Conservation (phyloP, 345 rosid genomes). For the Populus nigra region DNA sequence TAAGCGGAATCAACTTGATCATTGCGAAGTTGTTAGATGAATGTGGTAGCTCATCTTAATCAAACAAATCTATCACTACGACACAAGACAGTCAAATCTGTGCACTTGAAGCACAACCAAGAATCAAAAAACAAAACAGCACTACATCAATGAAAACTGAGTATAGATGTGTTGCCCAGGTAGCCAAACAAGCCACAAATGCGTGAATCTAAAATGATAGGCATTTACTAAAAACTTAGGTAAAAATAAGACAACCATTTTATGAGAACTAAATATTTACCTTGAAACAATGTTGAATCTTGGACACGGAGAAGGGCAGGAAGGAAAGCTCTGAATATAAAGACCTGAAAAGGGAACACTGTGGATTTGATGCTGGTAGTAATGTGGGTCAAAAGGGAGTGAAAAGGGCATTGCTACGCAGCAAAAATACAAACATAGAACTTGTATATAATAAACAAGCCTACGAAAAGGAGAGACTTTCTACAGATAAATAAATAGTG, state of each 20-base stretch:
- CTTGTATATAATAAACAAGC: not conserved
- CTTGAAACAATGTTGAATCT: constrained; percentile 26
- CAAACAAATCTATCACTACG: not conserved
- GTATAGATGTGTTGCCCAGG: not conserved
- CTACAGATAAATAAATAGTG: not conserved
- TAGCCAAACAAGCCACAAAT: not conserved
- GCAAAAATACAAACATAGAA: constrained; percentile 30
- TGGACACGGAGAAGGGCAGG: constrained; percentile 22
- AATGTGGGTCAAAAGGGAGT: constrained; percentile 21
- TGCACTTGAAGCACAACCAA: not conserved
- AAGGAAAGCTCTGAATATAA: constrained; percentile 28
- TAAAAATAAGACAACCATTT: constrained; percentile 20
- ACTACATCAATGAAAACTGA: not conserved
- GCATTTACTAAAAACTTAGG: not conserved
- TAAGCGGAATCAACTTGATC: constrained; percentile 12
- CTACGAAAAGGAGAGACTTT: constrained; percentile 5
- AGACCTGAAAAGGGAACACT: not conserved
- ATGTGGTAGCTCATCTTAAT: not conserved
- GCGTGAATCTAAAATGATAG: not conserved
- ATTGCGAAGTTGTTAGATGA: not conserved
- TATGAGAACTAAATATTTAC: constrained; percentile 20
- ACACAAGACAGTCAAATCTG: constrained; percentile 1
- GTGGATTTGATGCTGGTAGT: constrained; percentile 31
- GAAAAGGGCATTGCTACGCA: constrained; percentile 21
- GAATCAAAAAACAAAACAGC: not conserved